Evolutionary conservation across 2,329 filamentous ascomycete genomes (phyloP).

Genomic region (Macrophomina tecta): DNA sequence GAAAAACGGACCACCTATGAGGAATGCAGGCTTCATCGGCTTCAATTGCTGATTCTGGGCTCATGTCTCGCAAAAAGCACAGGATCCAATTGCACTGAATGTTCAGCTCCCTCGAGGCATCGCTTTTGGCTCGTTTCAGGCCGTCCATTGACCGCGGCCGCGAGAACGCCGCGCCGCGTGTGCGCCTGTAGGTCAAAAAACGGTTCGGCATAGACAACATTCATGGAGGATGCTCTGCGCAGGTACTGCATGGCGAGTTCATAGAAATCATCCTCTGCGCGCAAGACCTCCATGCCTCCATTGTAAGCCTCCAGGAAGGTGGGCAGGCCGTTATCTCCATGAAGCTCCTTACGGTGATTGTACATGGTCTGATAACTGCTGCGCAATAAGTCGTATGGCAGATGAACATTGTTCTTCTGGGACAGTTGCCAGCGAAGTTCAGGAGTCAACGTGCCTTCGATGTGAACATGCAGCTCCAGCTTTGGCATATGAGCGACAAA

Average conservation of each 20-base stretch:
- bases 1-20: constrained; percentile 51
- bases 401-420: constrained; percentile 42
- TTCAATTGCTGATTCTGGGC: constrained; percentile 46
- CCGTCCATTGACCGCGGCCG: constrained; percentile 44
- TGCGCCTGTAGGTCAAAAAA: constrained; percentile 55
- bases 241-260: constrained; percentile 51
- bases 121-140: constrained; percentile 35
- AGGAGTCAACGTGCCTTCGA: constrained; percentile 54
- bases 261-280: constrained; percentile 47
- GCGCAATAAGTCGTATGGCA: constrained; percentile 9
- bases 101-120: constrained; percentile 29
- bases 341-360: constrained; percentile 31
- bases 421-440: constrained; percentile 51
- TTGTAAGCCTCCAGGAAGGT: constrained; percentile 38
- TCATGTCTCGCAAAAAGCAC: constrained; percentile 52
- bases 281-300: constrained; percentile 39
- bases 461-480: constrained; percentile 55
- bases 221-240: constrained; percentile 41
- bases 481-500: constrained; percentile 45
- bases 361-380: constrained; percentile 31
- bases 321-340: constrained; percentile 36
- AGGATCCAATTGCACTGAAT: constrained; percentile 45
- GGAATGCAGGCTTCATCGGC: constrained; percentile 48
- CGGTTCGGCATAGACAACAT: constrained; percentile 49
- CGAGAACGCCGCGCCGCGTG: constrained; percentile 45